Percentiles rank a stretch among this genome's conserved stretches.
Conservation (phyloP, 345 rosid genomes). For the Toxicodendron radicans region DNA sequence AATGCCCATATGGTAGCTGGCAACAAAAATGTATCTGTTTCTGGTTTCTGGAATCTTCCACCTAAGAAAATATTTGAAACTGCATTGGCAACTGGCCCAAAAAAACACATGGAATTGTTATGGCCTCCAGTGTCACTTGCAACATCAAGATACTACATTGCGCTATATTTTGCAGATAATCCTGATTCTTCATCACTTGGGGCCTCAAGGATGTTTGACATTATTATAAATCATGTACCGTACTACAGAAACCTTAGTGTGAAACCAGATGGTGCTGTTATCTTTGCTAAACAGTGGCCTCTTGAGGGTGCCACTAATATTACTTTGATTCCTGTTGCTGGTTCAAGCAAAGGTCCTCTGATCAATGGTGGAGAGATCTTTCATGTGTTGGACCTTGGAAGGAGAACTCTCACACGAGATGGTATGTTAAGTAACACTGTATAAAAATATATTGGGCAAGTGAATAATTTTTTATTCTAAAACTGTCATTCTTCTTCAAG, state of each 20-base stretch:
- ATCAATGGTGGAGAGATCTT: conserved; percentile 87
- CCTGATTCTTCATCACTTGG: conserved; percentile 26
- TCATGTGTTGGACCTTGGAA: conserved; percentile 45
- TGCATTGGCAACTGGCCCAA: conserved; percentile 41
- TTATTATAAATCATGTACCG: conserved; percentile 54
- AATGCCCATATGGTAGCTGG: conserved; percentile 30
- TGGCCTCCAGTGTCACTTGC: conserved; percentile 66
- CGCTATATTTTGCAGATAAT: conserved; percentile 77
- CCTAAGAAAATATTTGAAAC: conserved; percentile 73
- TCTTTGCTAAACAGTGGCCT: conserved; percentile 70
- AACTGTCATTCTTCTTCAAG: conserved; percentile 4
- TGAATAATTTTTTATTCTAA: conserved; percentile 1
- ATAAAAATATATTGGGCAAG: not conserved
- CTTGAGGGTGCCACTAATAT: conserved; percentile 62
- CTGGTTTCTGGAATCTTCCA: conserved; percentile 93
- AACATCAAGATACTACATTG: conserved; percentile 55
- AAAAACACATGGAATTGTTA: conserved; percentile 49
- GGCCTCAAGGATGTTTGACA: conserved; percentile 50
- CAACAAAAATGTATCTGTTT: conserved; percentile 52
- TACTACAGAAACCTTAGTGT: conserved; percentile 64
- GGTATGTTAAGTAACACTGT: conserved; percentile 43
- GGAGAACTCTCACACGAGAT: conserved; percentile 79
- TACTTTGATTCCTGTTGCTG: conserved; percentile 51
- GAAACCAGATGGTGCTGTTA: conserved; percentile 53
- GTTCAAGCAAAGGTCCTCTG: conserved; percentile 57